Evolutionary conservation across 768 basidiomycete species (phyloP), one percentile per base, ranked within the genome.

Genomic region (Boletus vermiculosoides): DNA sequence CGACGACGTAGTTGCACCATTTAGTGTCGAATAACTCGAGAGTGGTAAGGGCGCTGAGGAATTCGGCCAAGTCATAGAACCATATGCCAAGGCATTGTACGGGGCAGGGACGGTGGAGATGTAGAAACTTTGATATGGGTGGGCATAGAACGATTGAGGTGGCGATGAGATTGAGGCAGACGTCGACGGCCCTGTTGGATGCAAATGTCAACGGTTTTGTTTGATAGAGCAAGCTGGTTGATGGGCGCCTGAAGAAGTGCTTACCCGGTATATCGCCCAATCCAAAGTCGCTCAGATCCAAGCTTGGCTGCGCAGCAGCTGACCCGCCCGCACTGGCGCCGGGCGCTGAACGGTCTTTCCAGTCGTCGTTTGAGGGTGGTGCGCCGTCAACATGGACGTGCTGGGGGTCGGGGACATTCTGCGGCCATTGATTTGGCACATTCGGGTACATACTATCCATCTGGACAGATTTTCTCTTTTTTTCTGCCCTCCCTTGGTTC

Each of bases 11-110:
- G 86, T 88, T n/a, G 88, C 87, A 16, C 87, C 88, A 68, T 90
- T 89, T 47, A 90, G 72, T 45, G 84, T 83, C n/a, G 90, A 91
- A 58, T 90, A 91, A 57, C 74, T 84, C 15, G 89, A 90, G 30
- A 91, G 69, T 0, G 89, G 89, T 1, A 90, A 50, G 13, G 74
- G 71, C 28, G 71, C 65, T 2, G 74, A 68, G 9, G 76, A 65
- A 20, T 70, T 63, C 1, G 78, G 62, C 83, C 84, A 86, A 9
- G 76, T 64, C 60, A 72, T 63, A 3, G 78, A 63, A n/a, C 81
- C 79, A 57, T 86, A 88, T 2, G 80, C 66, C 64, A 83, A 77
- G 7, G 80, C 76, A 57, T 81, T 80, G 68, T 80, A 84, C 15
- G 80, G 78, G 4, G 77, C 74, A 4, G 77, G 69, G 30, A 78